Conservation (phyloP, 306 rosid species). For the Boehmeria nivea region DNA sequence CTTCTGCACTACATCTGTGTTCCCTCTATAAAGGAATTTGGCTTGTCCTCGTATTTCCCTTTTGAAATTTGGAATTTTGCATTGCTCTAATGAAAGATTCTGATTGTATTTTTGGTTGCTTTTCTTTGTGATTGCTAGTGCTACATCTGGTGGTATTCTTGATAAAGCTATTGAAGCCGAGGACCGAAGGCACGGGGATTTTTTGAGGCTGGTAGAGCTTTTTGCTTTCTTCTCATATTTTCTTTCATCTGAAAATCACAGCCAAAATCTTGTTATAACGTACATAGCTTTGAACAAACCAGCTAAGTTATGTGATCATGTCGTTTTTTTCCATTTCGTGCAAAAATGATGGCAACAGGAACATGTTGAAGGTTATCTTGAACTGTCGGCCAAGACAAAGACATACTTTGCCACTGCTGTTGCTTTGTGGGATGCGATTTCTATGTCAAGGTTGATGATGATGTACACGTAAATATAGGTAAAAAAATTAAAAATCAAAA, state of each 20-base stretch:
- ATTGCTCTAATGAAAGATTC: background rate
- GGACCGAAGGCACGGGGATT: conserved; percentile 46
- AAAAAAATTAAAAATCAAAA: too few relatives aligned
- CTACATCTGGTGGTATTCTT: conserved; percentile 58
- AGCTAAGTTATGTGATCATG: conserved; percentile 4
- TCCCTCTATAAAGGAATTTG: too few relatives aligned
- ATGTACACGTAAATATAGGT: conserved; percentile 62
- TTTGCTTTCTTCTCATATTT: conserved; percentile 1
- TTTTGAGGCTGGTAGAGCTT: conserved; percentile 45
- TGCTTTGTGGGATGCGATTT: conserved; percentile 55
- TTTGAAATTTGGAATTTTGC: background rate
- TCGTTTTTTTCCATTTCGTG: background rate
- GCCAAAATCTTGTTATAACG: too few relatives aligned
- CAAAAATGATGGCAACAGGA: conserved; percentile 28
- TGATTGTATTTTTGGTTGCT: conserved; percentile 1
- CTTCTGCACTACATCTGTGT: too few relatives aligned
- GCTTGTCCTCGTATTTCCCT: background rate
- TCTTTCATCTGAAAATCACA: too few relatives aligned
- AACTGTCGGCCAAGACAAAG: conserved; percentile 55
- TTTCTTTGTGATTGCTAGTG: conserved; percentile 28
- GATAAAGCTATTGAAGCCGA: conserved; percentile 59
- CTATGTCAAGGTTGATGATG: conserved; percentile 56
- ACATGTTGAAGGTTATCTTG: conserved; percentile 59
- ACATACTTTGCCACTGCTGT: conserved; percentile 48
- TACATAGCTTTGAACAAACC: too few relatives aligned